phyloP scores from a whole-genome alignment of 2,329 filamentous ascomycete species.

The Ceratocystis destructans region DNA sequence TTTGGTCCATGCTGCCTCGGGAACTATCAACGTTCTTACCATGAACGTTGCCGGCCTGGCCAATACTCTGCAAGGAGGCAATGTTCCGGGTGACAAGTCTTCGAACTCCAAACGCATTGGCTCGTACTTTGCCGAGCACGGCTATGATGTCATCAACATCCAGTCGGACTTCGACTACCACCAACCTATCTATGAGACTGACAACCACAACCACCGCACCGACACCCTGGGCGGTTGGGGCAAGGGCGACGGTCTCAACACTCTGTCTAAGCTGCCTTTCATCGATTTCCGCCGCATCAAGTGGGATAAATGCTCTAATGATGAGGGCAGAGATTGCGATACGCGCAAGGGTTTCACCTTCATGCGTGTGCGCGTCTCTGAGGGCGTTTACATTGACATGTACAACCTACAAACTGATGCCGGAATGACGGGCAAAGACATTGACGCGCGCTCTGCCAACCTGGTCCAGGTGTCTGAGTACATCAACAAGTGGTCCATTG shows the following conservation, averaged over 20 bases:
- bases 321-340: slow-evolving; percentile 45
- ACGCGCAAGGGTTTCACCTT: slow-evolving; percentile 58
- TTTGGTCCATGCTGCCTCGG: slow-evolving; percentile 20
- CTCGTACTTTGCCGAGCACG: slow-evolving; percentile 39
- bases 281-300: slow-evolving; percentile 41
- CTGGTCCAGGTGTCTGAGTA: slow-evolving; percentile 45
- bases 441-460: slow-evolving; percentile 43
- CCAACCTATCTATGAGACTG: slow-evolving; percentile 45
- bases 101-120: slow-evolving; percentile 45
- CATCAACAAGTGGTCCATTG: slow-evolving; percentile 41
- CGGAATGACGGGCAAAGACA: slow-evolving; percentile 40
- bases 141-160: slow-evolving; percentile 48
- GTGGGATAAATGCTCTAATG: slow-evolving; percentile 45
- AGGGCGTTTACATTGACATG: slow-evolving; percentile 42
- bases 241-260: slow-evolving; percentile 52
- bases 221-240: slow-evolving; percentile 50
- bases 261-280: slow-evolving; percentile 45
- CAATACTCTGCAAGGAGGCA: slow-evolving; percentile 42
- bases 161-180: slow-evolving; percentile 62
- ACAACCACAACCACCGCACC: slow-evolving; percentile 46
- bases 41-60: slow-evolving; percentile 51
- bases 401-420: slow-evolving; percentile 58
- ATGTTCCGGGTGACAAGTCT: slow-evolving; percentile 47
- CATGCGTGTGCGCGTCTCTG: slow-evolving; percentile 42
- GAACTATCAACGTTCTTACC: slow-evolving; percentile 38